These are phyloP conservation scores for Hanseniaspora lindneri DNA, from an alignment of 805 yeast genomes.

Conservation along the genomic window DNA sequence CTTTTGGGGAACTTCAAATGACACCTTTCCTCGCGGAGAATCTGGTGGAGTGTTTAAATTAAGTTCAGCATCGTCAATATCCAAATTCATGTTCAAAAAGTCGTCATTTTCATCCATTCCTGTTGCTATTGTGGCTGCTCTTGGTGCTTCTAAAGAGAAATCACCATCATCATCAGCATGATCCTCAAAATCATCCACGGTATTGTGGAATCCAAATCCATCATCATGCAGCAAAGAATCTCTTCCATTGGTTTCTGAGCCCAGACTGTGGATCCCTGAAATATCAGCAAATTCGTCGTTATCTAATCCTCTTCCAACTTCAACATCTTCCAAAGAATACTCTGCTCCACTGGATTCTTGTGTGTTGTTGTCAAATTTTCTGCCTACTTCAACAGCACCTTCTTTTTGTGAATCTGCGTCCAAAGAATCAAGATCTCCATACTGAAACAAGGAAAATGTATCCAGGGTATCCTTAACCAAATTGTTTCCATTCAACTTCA, in stretches of 20 bases:
- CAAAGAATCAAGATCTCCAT: slow-evolving; percentile 19
- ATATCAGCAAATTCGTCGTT: slow-evolving; percentile 27
- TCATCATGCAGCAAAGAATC: slow-evolving; percentile 5
- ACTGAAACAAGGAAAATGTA: slow-evolving; percentile 13
- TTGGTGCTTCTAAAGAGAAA: slow-evolving; percentile 16
- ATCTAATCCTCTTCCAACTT: slow-evolving; percentile 31
- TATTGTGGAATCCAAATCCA: slow-evolving; percentile 7
- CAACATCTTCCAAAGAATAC: slow-evolving; percentile 47
- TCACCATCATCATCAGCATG: slow-evolving; percentile 15
- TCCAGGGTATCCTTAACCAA: slow-evolving; percentile 5
- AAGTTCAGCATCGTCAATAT: slow-evolving; percentile 5
- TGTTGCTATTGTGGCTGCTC: slow-evolving; percentile 16
- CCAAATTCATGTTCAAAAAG: slow-evolving; percentile 4
- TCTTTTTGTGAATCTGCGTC: slow-evolving; percentile 27
- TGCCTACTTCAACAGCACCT: slow-evolving; percentile 55
- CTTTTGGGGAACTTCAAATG: background rate
- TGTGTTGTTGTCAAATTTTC: slow-evolving; percentile 30
- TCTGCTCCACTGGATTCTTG: slow-evolving; percentile 27
- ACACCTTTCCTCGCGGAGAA: background rate
- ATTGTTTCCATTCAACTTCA: slow-evolving; percentile 16
- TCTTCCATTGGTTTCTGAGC: slow-evolving; percentile 9
- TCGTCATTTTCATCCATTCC: background rate
- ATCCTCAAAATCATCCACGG: slow-evolving; percentile 3
- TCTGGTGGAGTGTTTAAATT: slow-evolving; percentile 14
- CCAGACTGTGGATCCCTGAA: slow-evolving; percentile 20